phyloP scores from a whole-genome alignment of 2,329 filamentous ascomycete genomes.

The Aspergillus fumigatus region DNA sequence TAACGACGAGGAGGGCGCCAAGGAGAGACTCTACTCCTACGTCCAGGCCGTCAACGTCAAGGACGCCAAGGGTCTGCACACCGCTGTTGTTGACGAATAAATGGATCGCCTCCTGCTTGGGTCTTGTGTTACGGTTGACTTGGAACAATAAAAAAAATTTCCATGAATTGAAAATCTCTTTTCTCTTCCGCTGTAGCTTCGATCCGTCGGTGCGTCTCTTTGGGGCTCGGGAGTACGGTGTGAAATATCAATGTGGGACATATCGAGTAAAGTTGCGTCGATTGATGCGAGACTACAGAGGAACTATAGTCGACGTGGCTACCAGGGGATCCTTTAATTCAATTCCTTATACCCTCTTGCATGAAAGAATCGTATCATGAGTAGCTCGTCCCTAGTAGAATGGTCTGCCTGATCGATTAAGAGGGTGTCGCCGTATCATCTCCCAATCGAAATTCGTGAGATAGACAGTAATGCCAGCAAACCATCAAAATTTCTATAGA shows the following conservation, averaged over 20 bases:
- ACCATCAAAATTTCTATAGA: too few relatives aligned
- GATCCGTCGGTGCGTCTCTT: not conserved
- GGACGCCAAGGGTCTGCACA: conserved; percentile 96
- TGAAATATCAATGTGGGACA: not conserved
- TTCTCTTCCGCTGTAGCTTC: not conserved
- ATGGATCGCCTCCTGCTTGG: conserved; percentile 7
- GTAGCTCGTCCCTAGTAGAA: not conserved
- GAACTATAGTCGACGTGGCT: not conserved
- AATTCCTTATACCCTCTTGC: not conserved
- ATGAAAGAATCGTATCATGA: not conserved
- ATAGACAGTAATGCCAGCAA: too few relatives aligned
- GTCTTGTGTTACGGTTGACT: not conserved
- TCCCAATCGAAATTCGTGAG: too few relatives aligned
- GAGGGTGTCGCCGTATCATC: too few relatives aligned
- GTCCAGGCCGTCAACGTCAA: conserved; percentile 99
- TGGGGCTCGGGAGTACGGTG: not conserved
- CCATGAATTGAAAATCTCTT: not conserved
- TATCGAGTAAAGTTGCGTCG: not conserved
- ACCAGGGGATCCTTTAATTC: not conserved
- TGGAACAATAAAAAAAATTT: not conserved
- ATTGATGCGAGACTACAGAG: not conserved
- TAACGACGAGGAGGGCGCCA: conserved; percentile 99
- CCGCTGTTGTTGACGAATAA: conserved; percentile 72
- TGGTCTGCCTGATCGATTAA: too few relatives aligned
- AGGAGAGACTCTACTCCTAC: conserved; percentile 99